A percentile compares a stretch with the other conserved stretches of the same genome.
Conservation (phyloP, 495 filamentous ascomycete genomes). For the Neurospora tetraspora region DNA sequence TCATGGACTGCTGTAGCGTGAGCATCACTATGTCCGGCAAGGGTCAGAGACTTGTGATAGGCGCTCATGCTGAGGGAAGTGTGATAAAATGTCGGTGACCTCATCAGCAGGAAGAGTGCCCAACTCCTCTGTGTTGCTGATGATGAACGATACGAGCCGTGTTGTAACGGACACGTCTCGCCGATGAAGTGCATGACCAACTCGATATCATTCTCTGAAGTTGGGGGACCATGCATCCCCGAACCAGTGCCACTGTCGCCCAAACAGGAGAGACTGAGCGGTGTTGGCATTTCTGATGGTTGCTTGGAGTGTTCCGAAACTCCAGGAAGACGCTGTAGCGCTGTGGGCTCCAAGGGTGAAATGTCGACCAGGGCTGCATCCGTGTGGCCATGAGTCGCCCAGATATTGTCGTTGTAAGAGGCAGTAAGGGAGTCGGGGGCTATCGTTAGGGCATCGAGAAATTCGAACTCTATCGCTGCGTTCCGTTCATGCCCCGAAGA, state of each 20-base stretch:
- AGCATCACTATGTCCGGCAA: neutral
- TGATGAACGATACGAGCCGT: neutral
- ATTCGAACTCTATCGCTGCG: neutral
- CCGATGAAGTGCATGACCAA: slow-evolving; percentile 3
- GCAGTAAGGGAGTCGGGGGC: neutral
- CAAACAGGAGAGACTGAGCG: neutral
- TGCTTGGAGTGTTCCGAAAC: neutral
- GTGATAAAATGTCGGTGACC: slow-evolving; percentile 1
- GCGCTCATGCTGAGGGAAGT: slow-evolving; percentile 2
- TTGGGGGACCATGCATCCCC: neutral
- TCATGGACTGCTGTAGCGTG: neutral
- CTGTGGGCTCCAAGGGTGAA: neutral
- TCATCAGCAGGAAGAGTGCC: neutral
- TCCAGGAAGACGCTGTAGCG: neutral
- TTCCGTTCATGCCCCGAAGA: neutral
- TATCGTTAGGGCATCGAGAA: neutral
- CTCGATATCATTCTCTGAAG: slow-evolving; percentile 1
- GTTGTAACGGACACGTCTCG: neutral
- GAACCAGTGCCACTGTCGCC: neutral
- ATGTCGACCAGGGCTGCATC: neutral
- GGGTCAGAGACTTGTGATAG: neutral
- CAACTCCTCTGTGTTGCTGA: neutral
- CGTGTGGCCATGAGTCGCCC: neutral
- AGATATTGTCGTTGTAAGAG: neutral
- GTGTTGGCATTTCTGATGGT: neutral